A percentile compares a stretch with the other conserved stretches of the same genome.
Evolutionary conservation across 2,329 filamentous ascomycete species (phyloP).

Genomic region (Phialophora macrospora): DNA sequence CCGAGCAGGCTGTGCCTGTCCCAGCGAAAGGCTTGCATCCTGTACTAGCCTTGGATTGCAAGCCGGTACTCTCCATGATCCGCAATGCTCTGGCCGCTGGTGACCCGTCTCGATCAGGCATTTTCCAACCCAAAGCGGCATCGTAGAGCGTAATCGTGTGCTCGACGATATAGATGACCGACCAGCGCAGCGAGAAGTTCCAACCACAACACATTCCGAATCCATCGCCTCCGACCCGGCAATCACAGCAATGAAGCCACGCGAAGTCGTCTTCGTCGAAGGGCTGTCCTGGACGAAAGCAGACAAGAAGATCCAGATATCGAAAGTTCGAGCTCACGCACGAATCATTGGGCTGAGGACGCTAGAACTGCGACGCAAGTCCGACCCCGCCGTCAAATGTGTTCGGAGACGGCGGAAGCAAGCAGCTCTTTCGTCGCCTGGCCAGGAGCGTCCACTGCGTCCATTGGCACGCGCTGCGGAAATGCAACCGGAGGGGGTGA

Average conservation of each 20-base stretch:
- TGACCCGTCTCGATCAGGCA: background rate
- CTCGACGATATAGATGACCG: background rate
- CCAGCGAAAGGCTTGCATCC: too few relatives aligned
- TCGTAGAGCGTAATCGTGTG: background rate
- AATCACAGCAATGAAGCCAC: slow-evolving; percentile 7
- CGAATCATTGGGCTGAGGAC: background rate
- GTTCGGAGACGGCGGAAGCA: background rate
- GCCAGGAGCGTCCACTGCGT: background rate
- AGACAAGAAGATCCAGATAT: slow-evolving; percentile 13
- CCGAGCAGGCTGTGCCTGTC: too few relatives aligned
- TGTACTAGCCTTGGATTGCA: background rate
- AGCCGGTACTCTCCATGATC: background rate
- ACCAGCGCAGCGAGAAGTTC: background rate
- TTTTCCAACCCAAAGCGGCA: background rate
- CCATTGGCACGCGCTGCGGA: background rate
- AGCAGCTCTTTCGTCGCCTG: background rate
- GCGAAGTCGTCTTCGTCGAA: slow-evolving; percentile 10
- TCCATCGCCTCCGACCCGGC: background rate
- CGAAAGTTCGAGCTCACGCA: slow-evolving; percentile 7
- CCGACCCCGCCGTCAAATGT: background rate
- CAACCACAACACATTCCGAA: background rate
- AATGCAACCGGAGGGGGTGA: background rate
- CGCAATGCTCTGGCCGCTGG: background rate
- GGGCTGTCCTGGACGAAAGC: slow-evolving; percentile 11
- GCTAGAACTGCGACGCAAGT: background rate